These are phyloP conservation scores for Ascochyta viciae-villosae DNA, from an alignment of 2,329 filamentous ascomycete genomes.

Conservation along the genomic window DNA sequence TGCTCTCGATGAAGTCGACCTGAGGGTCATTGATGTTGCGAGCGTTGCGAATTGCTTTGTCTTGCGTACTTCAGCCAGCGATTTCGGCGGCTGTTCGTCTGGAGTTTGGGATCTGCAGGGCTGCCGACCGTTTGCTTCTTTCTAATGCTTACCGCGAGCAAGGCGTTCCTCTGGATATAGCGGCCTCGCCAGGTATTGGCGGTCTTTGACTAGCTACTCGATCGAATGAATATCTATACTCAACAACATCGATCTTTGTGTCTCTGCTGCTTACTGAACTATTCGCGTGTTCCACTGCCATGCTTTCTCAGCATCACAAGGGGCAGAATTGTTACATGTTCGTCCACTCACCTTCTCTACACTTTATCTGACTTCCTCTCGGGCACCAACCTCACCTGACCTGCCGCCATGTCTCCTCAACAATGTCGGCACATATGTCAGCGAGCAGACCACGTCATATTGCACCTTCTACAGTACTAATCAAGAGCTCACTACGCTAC, in stretches of 20 bases:
- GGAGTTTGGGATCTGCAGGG: constrained; percentile 12
- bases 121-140: constrained; percentile 8
- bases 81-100: constrained; percentile 13
- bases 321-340: background rate
- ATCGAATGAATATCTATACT: constrained; percentile 12
- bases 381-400: too few relatives aligned
- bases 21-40: background rate
- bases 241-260: background rate
- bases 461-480: too few relatives aligned
- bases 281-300: too few relatives aligned
- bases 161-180: constrained; percentile 14
- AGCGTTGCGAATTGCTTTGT: constrained; percentile 5
- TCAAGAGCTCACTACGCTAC: too few relatives aligned
- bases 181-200: background rate
- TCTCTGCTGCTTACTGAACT: background rate
- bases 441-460: too few relatives aligned
- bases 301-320: background rate
- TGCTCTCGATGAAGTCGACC: constrained; percentile 1
- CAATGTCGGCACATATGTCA: too few relatives aligned
- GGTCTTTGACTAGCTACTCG: constrained; percentile 5
- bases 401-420: too few relatives aligned
- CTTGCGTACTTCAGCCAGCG: constrained; percentile 16
- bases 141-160: constrained; percentile 3
- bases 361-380: too few relatives aligned
- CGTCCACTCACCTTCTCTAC: too few relatives aligned